Evolutionary conservation across 169 alveolate species (phyloP).

Genomic region (Plasmodium coatneyi): DNA sequence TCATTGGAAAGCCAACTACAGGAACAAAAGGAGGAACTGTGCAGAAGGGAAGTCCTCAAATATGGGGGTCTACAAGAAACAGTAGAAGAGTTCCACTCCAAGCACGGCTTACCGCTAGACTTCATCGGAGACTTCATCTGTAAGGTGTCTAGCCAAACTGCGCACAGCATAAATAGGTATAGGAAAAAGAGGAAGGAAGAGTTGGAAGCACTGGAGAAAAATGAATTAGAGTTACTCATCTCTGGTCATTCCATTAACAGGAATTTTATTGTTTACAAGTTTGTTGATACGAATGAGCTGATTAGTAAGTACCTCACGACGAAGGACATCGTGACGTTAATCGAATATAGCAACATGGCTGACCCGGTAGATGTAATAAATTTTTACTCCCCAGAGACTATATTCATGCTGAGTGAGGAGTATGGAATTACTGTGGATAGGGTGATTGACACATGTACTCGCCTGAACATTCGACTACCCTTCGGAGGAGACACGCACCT

Average conservation of each 20-base stretch:
- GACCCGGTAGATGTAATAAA: slow-evolving; percentile 68
- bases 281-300: slow-evolving; percentile 33
- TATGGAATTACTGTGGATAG: slow-evolving; percentile 33
- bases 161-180: slow-evolving; percentile 30
- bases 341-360: slow-evolving; percentile 53
- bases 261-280: slow-evolving; percentile 44
- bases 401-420: slow-evolving; percentile 71
- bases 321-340: slow-evolving; percentile 20
- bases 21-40: slow-evolving; percentile 37
- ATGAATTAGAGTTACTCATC: neutral
- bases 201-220: neutral
- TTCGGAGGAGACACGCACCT: slow-evolving; percentile 71
- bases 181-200: slow-evolving; percentile 40
- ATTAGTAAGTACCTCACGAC: slow-evolving; percentile 49
- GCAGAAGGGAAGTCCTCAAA: slow-evolving; percentile 22
- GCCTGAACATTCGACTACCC: slow-evolving; percentile 27
- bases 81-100: slow-evolving; percentile 23
- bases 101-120: slow-evolving; percentile 35
- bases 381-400: slow-evolving; percentile 56
- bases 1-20: neutral
- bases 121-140: slow-evolving; percentile 67
- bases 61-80: slow-evolving; percentile 58
- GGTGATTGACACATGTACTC: slow-evolving; percentile 49
- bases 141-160: slow-evolving; percentile 23
- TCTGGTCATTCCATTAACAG: neutral